phyloP scores from a whole-genome alignment of 139 green algal species.

The Chlorokybus atmophyticus region DNA sequence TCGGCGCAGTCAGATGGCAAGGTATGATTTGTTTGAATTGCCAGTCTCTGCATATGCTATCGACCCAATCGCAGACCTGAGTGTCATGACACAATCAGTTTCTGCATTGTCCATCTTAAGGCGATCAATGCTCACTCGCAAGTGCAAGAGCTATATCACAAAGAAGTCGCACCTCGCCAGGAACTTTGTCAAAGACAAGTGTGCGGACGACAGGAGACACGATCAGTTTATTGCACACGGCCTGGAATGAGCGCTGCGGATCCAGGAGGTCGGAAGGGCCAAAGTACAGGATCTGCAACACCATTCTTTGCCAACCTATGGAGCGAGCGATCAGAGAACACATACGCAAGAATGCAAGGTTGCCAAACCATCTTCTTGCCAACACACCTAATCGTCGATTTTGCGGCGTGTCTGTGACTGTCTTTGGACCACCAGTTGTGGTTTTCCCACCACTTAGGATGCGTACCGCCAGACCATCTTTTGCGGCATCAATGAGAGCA shows the following conservation, averaged over 20 bases:
- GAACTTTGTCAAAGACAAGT: slow-evolving; percentile 76
- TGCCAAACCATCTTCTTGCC: too few species aligned
- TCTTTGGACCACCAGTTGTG: too few species aligned
- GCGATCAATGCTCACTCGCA: neutral
- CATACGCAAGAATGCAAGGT: too few species aligned
- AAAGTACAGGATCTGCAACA: slow-evolving; percentile 85
- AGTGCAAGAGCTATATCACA: neutral
- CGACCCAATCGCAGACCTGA: slow-evolving; percentile 54
- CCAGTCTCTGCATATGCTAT: slow-evolving; percentile 60
- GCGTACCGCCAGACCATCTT: too few species aligned
- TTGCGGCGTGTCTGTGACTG: too few species aligned
- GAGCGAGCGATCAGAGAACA: too few species aligned
- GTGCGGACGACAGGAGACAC: slow-evolving; percentile 74
- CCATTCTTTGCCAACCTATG: slow-evolving; percentile 83
- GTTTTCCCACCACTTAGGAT: too few species aligned
- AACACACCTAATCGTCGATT: too few species aligned
- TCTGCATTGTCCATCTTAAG: neutral
- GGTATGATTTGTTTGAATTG: slow-evolving; percentile 75
- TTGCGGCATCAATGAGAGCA: too few species aligned
- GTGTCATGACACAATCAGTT: slow-evolving; percentile 4
- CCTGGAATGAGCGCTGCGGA: slow-evolving; percentile 50
- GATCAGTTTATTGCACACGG: slow-evolving; percentile 55
- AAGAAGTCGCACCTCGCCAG: slow-evolving; percentile 17
- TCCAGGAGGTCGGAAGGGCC: slow-evolving; percentile 51
- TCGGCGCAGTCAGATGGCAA: slow-evolving; percentile 71